These are phyloP conservation scores for Pseudogymnoascus sp. DNA, from an alignment of 2,329 filamentous ascomycete species.

Conservation along the genomic window DNA sequence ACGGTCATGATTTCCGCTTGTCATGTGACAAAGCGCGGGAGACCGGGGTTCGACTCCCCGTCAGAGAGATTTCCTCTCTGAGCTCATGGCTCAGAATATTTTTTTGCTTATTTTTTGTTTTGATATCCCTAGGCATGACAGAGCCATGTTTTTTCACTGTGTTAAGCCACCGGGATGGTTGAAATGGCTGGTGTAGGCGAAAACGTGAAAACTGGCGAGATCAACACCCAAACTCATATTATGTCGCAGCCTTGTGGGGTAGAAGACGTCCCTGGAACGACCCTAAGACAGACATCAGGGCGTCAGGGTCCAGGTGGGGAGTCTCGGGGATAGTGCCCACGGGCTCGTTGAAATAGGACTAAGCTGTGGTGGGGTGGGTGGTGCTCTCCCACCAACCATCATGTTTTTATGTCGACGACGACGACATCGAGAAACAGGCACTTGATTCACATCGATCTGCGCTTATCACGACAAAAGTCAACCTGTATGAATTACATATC, in stretches of 20 bases:
- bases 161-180: not conserved
- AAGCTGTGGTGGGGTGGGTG: not conserved
- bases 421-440: not conserved
- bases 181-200: not conserved
- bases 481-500: not conserved
- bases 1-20: slow-evolving; percentile 24
- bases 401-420: not conserved
- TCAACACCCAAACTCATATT: not conserved
- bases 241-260: not conserved
- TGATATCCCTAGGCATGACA: no score
- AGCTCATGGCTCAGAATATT: slow-evolving; percentile 3
- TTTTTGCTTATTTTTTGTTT: not conserved
- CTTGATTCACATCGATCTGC: not conserved
- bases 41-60: slow-evolving; percentile 15
- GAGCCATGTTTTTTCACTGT: not conserved
- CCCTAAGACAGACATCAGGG: not conserved
- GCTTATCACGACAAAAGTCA: not conserved
- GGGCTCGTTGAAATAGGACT: not conserved
- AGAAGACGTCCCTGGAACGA: not conserved
- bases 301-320: not conserved
- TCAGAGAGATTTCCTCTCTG: slow-evolving; percentile 11
- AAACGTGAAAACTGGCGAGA: not conserved
- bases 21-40: slow-evolving; percentile 16
- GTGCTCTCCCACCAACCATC: not conserved
- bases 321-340: not conserved